phyloP scores from a whole-genome alignment of 2,329 filamentous ascomycete genomes.

The Myriangium duriaei region DNA sequence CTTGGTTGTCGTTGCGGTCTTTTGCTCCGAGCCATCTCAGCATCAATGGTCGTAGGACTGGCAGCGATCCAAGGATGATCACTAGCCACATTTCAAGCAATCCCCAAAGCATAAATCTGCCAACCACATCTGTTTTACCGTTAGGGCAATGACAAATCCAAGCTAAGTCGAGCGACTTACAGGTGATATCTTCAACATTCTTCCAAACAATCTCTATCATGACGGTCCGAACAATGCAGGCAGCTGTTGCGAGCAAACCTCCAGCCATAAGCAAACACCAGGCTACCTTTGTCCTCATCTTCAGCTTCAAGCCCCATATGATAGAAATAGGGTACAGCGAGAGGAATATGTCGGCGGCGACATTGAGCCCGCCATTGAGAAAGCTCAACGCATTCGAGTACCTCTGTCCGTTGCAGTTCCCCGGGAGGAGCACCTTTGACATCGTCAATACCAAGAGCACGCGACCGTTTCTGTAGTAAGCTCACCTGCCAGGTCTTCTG shows the following conservation, averaged over 20 bases:
- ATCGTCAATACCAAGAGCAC: too few relatives aligned
- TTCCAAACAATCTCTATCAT: not conserved
- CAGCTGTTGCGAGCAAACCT: not conserved
- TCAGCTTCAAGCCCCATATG: not conserved
- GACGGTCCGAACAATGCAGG: not conserved
- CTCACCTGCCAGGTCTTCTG: not conserved
- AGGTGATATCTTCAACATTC: not conserved
- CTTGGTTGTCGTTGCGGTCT: not conserved
- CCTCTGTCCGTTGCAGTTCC: not conserved
- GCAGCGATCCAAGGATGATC: not conserved
- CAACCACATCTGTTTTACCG: not conserved
- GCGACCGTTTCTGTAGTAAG: too few relatives aligned
- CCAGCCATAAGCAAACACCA: not conserved
- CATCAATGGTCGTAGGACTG: not conserved
- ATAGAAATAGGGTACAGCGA: not conserved
- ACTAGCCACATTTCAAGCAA: not conserved
- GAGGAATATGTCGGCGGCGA: not conserved
- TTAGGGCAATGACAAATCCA: not conserved
- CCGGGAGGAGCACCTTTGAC: not conserved
- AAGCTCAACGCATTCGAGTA: not conserved
- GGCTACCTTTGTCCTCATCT: not conserved
- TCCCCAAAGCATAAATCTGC: not conserved
- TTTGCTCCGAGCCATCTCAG: not conserved
- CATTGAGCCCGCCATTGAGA: not conserved
- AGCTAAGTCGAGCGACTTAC: not conserved